Conservation (phyloP, 202 grass and related monocot species). For the Carex sylvatica region DNA sequence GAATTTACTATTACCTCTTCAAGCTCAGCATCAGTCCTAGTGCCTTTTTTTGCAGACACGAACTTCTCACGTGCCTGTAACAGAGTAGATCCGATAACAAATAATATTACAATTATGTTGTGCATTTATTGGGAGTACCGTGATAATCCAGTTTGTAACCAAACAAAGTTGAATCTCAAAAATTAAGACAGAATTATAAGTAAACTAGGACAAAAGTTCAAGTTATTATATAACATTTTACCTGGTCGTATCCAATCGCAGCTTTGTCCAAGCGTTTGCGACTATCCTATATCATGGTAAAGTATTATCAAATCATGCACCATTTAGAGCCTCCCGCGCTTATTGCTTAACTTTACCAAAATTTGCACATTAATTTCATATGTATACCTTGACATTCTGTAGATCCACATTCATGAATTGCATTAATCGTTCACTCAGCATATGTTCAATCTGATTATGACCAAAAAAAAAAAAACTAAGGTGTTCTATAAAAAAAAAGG, state of each 20-base stretch:
- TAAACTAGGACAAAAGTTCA: not conserved
- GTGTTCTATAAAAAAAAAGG: not conserved
- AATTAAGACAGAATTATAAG: conserved; percentile 20
- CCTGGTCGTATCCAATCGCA: conserved; percentile 89
- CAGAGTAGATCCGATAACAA: conserved; percentile 1
- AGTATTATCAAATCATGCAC: conserved; percentile 14
- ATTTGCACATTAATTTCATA: not conserved
- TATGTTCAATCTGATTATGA: conserved; percentile 82
- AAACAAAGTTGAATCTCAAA: conserved; percentile 10
- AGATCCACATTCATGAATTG: conserved; percentile 76
- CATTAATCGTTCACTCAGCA: conserved; percentile 77
- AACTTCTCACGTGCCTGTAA: conserved; percentile 89
- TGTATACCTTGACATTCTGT: conserved; percentile 68
- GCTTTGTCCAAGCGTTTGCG: conserved; percentile 87
- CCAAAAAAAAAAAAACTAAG: conserved; percentile 4
- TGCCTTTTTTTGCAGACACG: conserved; percentile 87
- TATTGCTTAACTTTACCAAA: not conserved
- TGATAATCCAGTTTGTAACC: not conserved
- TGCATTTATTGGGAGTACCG: not conserved
- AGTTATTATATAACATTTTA: conserved; percentile 28
- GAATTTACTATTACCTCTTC: conserved; percentile 60
- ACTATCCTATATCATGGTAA: conserved; percentile 60
- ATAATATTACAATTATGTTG: not conserved
- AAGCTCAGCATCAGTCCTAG: conserved; percentile 75
- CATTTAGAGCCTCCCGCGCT: not conserved